phyloP scores from a whole-genome alignment of 1,284 basidiomycete species.

The Porodaedalea pini region DNA sequence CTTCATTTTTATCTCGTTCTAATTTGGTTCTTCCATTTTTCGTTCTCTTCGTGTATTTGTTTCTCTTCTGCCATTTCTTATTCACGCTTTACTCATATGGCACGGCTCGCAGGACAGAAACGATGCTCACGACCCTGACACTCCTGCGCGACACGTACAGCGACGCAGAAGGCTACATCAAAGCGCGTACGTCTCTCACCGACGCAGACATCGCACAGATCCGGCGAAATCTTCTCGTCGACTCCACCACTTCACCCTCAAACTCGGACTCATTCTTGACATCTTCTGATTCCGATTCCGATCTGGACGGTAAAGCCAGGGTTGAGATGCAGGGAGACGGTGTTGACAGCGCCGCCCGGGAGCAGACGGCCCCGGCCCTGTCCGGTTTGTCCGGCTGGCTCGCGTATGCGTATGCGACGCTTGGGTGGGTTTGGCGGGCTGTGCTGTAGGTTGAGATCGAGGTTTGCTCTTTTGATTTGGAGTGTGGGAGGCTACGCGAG shows the following conservation, averaged over 20 bases:
- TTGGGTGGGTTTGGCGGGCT: background rate
- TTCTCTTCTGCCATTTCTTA: background rate
- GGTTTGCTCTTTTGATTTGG: too few species aligned
- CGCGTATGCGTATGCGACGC: background rate
- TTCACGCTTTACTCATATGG: background rate
- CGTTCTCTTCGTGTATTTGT: background rate
- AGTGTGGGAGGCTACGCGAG: too few species aligned
- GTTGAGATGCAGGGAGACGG: too few species aligned
- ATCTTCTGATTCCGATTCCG: background rate
- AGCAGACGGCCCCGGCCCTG: too few species aligned
- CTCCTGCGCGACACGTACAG: conserved; percentile 37
- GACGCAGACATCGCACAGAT: conserved; percentile 34
- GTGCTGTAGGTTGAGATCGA: background rate
- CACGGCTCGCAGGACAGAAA: conserved; percentile 31
- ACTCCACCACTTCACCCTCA: background rate
- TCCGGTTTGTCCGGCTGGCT: too few species aligned
- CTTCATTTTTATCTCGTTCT: background rate
- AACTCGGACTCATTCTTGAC: background rate
- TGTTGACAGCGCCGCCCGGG: too few species aligned
- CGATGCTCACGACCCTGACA: conserved; percentile 34
- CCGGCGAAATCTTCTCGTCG: conserved; percentile 25
- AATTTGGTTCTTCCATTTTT: background rate
- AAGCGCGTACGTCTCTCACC: conserved; percentile 30
- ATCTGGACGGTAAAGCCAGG: background rate
- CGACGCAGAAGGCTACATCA: conserved; percentile 35